Evolutionary conservation across 192 early-diverging fungal species (phyloP), one percentile per base, ranked within the genome.

Genomic region (Piromyces finnis): DNA sequence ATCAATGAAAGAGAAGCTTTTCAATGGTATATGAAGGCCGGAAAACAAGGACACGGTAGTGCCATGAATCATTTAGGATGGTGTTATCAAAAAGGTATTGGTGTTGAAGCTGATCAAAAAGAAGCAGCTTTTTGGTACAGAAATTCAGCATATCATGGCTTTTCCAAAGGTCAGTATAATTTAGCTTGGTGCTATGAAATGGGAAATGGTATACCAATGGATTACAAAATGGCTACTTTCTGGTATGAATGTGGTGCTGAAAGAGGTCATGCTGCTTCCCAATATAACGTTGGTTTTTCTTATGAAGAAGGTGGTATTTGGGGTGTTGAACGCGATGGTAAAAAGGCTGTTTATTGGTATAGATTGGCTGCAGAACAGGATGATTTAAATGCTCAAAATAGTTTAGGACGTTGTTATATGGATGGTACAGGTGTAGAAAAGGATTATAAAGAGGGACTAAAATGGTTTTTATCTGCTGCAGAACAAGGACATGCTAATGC

Each of bases 241-340:
- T 93, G 91, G 92, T 94, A 88, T 83, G 82, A 85, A 36, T 81
- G 82, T 51, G 84, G 87, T 17, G 93, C 93, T 7, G 82, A 85
- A 39, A 86, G 86, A 59, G 92, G 91, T 12, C 91, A 93, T 82
- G 88, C 91, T 29, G 82, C 93, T 5, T 94, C 92, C 27, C 92
- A 94, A 80, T 94, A 94, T 79, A 92, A 92, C 14, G 87, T 96
- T 29, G 95, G 94, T 3, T 92, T 91, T 79, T 87, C 94, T 32
- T 95, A 94, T 80, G 93, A 95, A 80, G 92, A 94, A 84, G 94
- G 94, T 2, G 81, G 91, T 68, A 68, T 68, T 4, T 68, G 51
- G 7, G 94, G 94, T 12, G 86, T 88, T 17, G 83, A 89, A 78
- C 87, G 87, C 82, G 85, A 90, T 81, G 78, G 82, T 17, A 81